Evolutionary conservation across 257 asterid species (phyloP).

Genomic region (Prunella vulgaris): DNA sequence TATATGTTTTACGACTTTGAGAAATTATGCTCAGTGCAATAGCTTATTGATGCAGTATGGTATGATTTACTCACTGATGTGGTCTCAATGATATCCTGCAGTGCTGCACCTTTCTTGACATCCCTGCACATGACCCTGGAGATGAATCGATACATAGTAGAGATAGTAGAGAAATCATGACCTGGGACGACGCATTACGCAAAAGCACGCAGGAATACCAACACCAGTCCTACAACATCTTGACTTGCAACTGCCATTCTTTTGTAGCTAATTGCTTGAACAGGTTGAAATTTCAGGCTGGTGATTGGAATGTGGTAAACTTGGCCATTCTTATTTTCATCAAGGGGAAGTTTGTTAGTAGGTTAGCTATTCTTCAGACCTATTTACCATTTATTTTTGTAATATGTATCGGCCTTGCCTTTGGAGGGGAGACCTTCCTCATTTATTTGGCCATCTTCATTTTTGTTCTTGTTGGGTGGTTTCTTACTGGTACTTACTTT

Average conservation of each 20-base stretch:
- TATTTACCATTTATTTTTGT: constrained; percentile 61
- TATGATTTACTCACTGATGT: neutral
- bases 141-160: constrained; percentile 25
- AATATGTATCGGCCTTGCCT: constrained; percentile 43
- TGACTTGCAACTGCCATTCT: constrained; percentile 96
- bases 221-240: constrained; percentile 78
- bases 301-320: constrained; percentile 87
- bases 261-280: constrained; percentile 86
- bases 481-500: constrained; percentile 67
- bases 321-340: constrained; percentile 65
- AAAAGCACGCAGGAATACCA: constrained; percentile 85
- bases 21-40: neutral
- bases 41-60: neutral
- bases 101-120: constrained; percentile 51
- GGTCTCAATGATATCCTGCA: constrained; percentile 24
- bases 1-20: neutral
- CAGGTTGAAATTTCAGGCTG: constrained; percentile 66
- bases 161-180: constrained; percentile 28
- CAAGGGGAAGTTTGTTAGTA: constrained; percentile 67
- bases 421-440: constrained; percentile 70
- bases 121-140: constrained; percentile 32
- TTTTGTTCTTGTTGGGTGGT: constrained; percentile 74
- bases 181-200: constrained; percentile 76
- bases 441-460: constrained; percentile 43
- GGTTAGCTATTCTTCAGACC: constrained; percentile 47